A percentile compares a stretch with the other conserved stretches of the same genome.
phyloP scores from a whole-genome alignment of 1,284 basidiomycete species.

The Tylopilus sp. region DNA sequence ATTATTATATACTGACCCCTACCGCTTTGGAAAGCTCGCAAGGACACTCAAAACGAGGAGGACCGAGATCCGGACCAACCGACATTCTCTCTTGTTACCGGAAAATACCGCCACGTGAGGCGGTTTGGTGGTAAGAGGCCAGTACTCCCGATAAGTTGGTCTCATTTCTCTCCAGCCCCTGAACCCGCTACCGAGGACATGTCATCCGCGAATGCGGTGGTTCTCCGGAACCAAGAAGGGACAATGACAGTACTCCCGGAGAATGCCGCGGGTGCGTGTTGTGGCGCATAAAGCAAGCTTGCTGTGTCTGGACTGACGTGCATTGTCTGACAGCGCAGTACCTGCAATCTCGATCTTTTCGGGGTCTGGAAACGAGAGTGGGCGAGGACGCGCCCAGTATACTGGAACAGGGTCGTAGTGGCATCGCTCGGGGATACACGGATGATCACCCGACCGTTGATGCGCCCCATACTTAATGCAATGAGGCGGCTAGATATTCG shows the following conservation, averaged over 20 bases:
- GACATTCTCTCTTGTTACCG: slow-evolving; percentile 84
- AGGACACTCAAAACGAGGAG: slow-evolving; percentile 12
- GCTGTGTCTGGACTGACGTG: slow-evolving; percentile 6
- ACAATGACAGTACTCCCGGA: slow-evolving; percentile 56
- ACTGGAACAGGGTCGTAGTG: slow-evolving; percentile 86
- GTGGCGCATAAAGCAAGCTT: slow-evolving; percentile 9
- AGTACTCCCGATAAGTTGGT: background rate
- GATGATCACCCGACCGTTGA: slow-evolving; percentile 41
- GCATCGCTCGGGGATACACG: slow-evolving; percentile 86
- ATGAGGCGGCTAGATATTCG: background rate
- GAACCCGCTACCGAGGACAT: slow-evolving; percentile 7
- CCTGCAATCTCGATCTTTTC: slow-evolving; percentile 70
- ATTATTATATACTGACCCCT: background rate
- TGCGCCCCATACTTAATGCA: background rate
- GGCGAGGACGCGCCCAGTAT: slow-evolving; percentile 80
- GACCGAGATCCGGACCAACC: slow-evolving; percentile 63
- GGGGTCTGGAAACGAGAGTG: slow-evolving; percentile 78
- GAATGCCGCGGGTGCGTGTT: slow-evolving; percentile 65
- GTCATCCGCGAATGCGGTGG: slow-evolving; percentile 41
- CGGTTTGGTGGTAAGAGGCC: slow-evolving; percentile 52
- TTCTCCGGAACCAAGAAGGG: slow-evolving; percentile 64
- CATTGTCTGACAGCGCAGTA: slow-evolving; percentile 53
- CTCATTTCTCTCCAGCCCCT: background rate
- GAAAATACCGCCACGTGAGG: slow-evolving; percentile 79
- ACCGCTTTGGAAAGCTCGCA: slow-evolving; percentile 12